Conservation (phyloP, 164 flowering plant genomes). For the Berberis vulgaris region DNA sequence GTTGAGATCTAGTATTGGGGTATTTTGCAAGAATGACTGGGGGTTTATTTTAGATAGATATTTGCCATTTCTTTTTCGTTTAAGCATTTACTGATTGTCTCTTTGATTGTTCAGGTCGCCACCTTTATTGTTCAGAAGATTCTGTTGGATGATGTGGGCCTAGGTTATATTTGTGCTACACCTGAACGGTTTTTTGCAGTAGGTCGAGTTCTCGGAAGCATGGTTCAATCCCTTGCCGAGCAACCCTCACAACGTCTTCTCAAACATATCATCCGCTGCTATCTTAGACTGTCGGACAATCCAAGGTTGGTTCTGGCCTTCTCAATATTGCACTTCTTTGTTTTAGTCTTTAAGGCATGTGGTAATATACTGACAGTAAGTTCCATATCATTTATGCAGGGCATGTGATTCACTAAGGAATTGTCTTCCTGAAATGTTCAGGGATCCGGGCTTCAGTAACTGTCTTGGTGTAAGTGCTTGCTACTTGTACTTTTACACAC, state of each 20-base stretch:
- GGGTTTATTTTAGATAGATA: neutral
- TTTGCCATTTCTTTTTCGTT: neutral
- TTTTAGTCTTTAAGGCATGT: neutral
- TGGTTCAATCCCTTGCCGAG: slow-evolving; percentile 81
- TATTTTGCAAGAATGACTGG: no score
- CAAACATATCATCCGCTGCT: slow-evolving; percentile 86
- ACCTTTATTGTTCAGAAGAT: slow-evolving; percentile 90
- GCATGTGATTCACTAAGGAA: slow-evolving; percentile 30
- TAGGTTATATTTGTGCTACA: slow-evolving; percentile 81
- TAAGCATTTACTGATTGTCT: neutral
- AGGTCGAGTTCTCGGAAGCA: slow-evolving; percentile 71
- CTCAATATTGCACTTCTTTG: neutral
- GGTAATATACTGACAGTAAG: no score
- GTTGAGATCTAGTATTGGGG: no score
- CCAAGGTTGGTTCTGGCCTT: slow-evolving; percentile 41
- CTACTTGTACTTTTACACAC: no score
- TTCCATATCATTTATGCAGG: slow-evolving; percentile 10
- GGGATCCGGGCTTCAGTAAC: slow-evolving; percentile 20
- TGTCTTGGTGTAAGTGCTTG: slow-evolving; percentile 21
- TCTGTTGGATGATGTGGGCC: slow-evolving; percentile 80
- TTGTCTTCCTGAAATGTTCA: slow-evolving; percentile 24
- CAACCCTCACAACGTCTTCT: slow-evolving; percentile 76
- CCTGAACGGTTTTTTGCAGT: slow-evolving; percentile 91
- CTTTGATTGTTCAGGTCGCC: slow-evolving; percentile 55
- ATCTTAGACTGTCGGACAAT: slow-evolving; percentile 83